Conservation (phyloP, 2,329 filamentous ascomycete genomes). For the Emericellopsis cladophorae region DNA sequence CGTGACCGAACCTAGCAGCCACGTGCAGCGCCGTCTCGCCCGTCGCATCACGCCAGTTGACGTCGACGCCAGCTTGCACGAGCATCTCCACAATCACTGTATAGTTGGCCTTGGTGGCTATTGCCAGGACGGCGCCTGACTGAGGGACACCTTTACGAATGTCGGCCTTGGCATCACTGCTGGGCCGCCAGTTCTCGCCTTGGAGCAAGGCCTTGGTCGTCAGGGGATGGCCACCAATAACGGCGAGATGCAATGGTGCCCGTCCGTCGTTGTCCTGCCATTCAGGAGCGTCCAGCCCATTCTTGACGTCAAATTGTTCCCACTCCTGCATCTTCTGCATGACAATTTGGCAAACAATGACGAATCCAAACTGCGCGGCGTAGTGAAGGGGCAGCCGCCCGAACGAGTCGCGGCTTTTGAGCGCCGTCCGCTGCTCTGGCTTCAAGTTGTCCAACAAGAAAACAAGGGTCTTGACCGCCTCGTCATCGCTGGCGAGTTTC, state of each 20-base stretch:
- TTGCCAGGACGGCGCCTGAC: constrained; percentile 74
- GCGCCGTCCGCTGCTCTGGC: constrained; percentile 51
- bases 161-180: constrained; percentile 46
- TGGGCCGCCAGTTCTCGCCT: constrained; percentile 64
- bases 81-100: constrained; percentile 73
- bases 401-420: constrained; percentile 62
- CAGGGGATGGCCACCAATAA: constrained; percentile 78
- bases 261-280: constrained; percentile 94
- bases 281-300: constrained; percentile 73
- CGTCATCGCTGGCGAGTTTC: constrained; percentile 55
- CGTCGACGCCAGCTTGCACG: constrained; percentile 78
- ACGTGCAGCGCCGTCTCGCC: constrained; percentile 89
- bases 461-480: constrained; percentile 56
- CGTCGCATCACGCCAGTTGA: constrained; percentile 84
- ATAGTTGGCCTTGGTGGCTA: constrained; percentile 84
- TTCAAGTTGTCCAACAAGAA: constrained; percentile 56
- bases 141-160: constrained; percentile 61
- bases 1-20: constrained; percentile 78
- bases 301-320: constrained; percentile 71
- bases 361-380: constrained; percentile 87
- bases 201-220: constrained; percentile 74
- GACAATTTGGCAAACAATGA: constrained; percentile 76
- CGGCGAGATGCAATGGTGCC: constrained; percentile 81
- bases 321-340: constrained; percentile 83
- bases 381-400: constrained; percentile 85